These are phyloP conservation scores for Fusarium sp. DNA, from an alignment of 2,329 filamentous ascomycete genomes.

Conservation along the genomic window DNA sequence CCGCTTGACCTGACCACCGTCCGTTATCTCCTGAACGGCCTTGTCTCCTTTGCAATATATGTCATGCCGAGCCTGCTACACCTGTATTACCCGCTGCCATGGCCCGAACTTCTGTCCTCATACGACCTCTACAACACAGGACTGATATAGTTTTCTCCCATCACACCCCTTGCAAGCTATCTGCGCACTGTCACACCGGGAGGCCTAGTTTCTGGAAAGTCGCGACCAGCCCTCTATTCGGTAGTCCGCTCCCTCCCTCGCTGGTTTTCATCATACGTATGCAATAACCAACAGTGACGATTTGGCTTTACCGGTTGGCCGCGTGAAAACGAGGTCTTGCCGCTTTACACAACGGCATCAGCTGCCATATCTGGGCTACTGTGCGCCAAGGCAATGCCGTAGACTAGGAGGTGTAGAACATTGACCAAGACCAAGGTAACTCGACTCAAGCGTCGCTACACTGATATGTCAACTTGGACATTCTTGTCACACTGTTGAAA, in stretches of 20 bases:
- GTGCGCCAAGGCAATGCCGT: constrained; percentile 14
- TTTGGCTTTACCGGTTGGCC: constrained; percentile 25
- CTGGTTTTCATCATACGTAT: constrained; percentile 20
- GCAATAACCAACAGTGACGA: constrained; percentile 18
- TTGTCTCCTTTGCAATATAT: constrained; percentile 7
- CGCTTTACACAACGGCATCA: constrained; percentile 34
- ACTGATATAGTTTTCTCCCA: constrained; percentile 5
- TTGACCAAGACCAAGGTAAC: neutral
- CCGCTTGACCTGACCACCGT: constrained; percentile 16
- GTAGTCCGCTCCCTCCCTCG: constrained; percentile 26
- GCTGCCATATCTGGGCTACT: constrained; percentile 39
- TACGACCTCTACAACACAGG: neutral
- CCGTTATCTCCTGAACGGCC: constrained; percentile 5
- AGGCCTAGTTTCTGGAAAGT: constrained; percentile 33
- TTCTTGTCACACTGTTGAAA: neutral
- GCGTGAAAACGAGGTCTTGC: constrained; percentile 39
- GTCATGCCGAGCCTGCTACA: constrained; percentile 16
- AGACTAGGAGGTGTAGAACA: constrained; percentile 12
- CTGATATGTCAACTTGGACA: neutral
- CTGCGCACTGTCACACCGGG: constrained; percentile 26
- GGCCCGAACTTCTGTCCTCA: constrained; percentile 4
- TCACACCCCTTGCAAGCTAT: constrained; percentile 20
- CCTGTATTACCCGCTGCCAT: constrained; percentile 28
- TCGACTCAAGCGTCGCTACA: neutral
- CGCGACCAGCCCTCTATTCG: constrained; percentile 39